Percentiles rank a stretch among this genome's conserved stretches.
Conservation (phyloP, 2,329 filamentous ascomycete species). For the Alternaria ethzedia region DNA sequence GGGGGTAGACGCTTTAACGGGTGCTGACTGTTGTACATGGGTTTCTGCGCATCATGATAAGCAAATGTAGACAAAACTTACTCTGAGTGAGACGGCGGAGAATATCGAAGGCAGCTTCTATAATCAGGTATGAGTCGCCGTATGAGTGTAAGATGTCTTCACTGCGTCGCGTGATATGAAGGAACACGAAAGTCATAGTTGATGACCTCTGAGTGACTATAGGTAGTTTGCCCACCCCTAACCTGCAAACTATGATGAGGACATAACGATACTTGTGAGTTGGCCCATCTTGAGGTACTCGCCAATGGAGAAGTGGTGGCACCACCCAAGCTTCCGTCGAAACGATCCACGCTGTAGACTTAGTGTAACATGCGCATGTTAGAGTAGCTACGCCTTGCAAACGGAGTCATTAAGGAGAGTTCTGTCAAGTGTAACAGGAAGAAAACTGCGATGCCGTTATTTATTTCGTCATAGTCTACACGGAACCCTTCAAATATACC, state of each 20-base stretch:
- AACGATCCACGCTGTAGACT: not conserved
- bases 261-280: not conserved
- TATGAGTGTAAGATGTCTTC: not conserved
- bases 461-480: not conserved
- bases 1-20: not conserved
- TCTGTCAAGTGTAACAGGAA: not conserved
- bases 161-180: not conserved
- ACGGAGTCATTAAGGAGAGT: not conserved
- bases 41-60: not conserved
- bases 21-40: not conserved
- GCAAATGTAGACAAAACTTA: not conserved
- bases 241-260: not conserved
- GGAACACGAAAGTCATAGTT: not conserved
- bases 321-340: not conserved
- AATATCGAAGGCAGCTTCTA: not conserved
- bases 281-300: not conserved
- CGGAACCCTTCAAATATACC: conserved; percentile 23
- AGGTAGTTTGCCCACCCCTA: not conserved
- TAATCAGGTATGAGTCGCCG: not conserved
- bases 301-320: not conserved
- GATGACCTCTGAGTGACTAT: not conserved
- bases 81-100: not conserved
- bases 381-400: not conserved
- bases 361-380: not conserved
- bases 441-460: not conserved